Percentiles rank a stretch among this genome's conserved stretches.
Evolutionary conservation across 2,329 filamentous ascomycete genomes (phyloP).

Genomic region (Dactylellina sp.): DNA sequence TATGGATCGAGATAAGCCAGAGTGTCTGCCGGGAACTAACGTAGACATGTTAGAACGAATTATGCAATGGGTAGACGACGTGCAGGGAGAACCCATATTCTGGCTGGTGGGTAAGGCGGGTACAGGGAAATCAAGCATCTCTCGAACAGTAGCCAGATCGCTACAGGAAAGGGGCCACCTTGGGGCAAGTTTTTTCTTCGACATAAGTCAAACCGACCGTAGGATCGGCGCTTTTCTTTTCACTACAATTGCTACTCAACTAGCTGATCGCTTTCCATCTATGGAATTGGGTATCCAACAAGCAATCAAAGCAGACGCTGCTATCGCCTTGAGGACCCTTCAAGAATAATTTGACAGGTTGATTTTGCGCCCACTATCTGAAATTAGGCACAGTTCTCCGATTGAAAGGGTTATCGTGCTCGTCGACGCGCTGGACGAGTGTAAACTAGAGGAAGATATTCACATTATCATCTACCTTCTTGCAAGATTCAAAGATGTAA

Average conservation of each 20-base stretch:
- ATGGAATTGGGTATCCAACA: constrained; percentile 56
- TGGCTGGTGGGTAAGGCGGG: constrained; percentile 64
- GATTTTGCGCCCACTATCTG: too few species aligned
- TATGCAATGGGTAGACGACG: too few species aligned
- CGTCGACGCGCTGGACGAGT: constrained; percentile 32
- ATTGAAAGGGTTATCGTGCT: not conserved
- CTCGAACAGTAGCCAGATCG: constrained; percentile 1
- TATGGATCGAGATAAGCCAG: too few species aligned
- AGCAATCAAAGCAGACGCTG: constrained; percentile 3
- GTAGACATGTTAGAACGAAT: too few species aligned
- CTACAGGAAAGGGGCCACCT: not conserved
- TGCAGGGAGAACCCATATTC: constrained; percentile 51
- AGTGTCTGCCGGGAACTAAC: too few species aligned
- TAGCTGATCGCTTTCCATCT: constrained; percentile 61
- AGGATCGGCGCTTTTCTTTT: too few species aligned
- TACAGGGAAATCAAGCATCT: constrained; percentile 55
- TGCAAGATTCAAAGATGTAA: not conserved
- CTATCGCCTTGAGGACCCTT: not conserved
- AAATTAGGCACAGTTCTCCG: too few species aligned
- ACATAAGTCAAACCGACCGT: constrained; percentile 64
- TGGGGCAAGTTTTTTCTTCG: constrained; percentile 60
- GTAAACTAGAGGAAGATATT: constrained; percentile 4
- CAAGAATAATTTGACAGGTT: constrained; percentile 3
- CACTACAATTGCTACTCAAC: constrained; percentile 64
- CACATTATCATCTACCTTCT: constrained; percentile 1